Base-by-base conservation (phyloP, 2,329 filamentous ascomycete species). In the Cordyceps javanica region DNA sequence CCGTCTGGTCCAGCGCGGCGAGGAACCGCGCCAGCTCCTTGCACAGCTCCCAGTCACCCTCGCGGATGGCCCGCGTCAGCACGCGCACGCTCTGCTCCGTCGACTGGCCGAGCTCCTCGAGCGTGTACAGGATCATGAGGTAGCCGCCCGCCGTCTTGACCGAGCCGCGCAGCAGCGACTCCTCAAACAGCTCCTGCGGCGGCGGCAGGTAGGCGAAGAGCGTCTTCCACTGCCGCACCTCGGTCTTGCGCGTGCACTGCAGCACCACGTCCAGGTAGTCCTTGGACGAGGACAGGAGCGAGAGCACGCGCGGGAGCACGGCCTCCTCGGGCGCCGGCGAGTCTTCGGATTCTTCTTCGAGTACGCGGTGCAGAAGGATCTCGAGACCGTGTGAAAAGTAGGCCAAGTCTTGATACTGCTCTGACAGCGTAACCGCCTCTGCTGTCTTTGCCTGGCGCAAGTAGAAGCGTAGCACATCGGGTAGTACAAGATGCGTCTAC, bases 131-230 rank as follows among this genome's bases (percentile, higher is more conserved):
- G 36, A 99, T 90, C 19, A 99, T 83, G n/a, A 99, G 80, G 70
- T 97, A 99, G 1, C 95, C 94, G 10, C 92, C 93, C 2, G 94
- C 95, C 6, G 94, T 99, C 73, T 97, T 97, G 51, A 99, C 77
- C 4, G 88, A 90, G 3, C 90, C 91, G 57, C 90, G 84, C 62
- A 88, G 85, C 10, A 99, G 76, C 5, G 91, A 93, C 70, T 96
- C 90, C 70, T 99, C 93, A 65, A 99, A 99, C 0, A 99, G 81
- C 64, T 94, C 89, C 66, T 91, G 88, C 4, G 93, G 90, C 1
- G 93, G 90, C 1, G 94, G 94, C 1, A 99, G 79, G 66, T 97
- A 91, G 5, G 87, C 85, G 70, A 99, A 99, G 1, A 99, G 79
- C 0, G 94, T 97, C 60, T 89, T 86, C 94, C 94, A 99, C 57